Evolutionary conservation across 2,329 filamentous ascomycete species (phyloP).

Genomic region (Penicillium paneum): DNA sequence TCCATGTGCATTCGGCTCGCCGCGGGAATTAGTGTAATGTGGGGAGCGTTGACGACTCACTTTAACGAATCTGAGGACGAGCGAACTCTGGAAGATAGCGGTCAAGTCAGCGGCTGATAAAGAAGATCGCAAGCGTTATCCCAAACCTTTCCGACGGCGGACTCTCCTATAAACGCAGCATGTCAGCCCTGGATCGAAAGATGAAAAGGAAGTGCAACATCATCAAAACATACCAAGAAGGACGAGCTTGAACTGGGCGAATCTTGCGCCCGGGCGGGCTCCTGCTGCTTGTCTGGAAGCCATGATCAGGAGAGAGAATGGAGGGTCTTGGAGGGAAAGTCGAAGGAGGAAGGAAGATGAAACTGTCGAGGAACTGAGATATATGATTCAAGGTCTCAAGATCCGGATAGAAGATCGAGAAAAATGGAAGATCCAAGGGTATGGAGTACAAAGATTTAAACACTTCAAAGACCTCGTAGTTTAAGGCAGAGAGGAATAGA

Average conservation of each 20-base stretch:
- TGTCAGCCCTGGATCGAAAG: slow-evolving; percentile 13
- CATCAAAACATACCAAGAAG: slow-evolving; percentile 69
- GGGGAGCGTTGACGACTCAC: slow-evolving; percentile 50
- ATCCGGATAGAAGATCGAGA: slow-evolving; percentile 4
- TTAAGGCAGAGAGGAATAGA: slow-evolving; percentile 28
- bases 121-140: slow-evolving; percentile 11
- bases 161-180: slow-evolving; percentile 68
- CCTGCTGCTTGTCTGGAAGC: slow-evolving; percentile 77
- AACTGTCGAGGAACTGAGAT: background rate
- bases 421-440: slow-evolving; percentile 14
- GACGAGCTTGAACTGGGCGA: slow-evolving; percentile 99
- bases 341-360: slow-evolving; percentile 2
- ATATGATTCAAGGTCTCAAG: background rate
- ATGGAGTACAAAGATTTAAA: background rate
- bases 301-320: slow-evolving; percentile 54
- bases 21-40: background rate
- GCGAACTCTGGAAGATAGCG: slow-evolving; percentile 69
- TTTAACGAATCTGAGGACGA: slow-evolving; percentile 98
- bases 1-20: background rate
- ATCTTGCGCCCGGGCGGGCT: slow-evolving; percentile 67
- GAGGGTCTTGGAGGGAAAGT: slow-evolving; percentile 1
- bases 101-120: slow-evolving; percentile 29
- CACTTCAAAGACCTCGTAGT: slow-evolving; percentile 3
- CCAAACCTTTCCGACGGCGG: slow-evolving; percentile 91
- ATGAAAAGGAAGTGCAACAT: background rate